phyloP scores from a whole-genome alignment of 192 early-diverging fungal species.

The Kappamyces sp. region DNA sequence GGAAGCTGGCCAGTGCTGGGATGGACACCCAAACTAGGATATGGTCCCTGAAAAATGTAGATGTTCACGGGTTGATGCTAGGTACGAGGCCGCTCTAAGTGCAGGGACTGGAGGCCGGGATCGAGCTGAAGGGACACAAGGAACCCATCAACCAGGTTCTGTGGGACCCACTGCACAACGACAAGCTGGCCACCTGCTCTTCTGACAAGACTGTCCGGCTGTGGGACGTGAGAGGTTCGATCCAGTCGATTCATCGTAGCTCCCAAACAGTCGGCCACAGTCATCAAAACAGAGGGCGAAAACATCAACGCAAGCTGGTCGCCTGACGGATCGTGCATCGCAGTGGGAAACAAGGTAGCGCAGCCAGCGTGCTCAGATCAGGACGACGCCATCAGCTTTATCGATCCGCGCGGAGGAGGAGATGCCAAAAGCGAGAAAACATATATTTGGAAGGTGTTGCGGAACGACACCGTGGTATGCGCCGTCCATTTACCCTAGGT shows the following conservation, averaged over 20 bases:
- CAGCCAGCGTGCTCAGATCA: slow-evolving; percentile 16
- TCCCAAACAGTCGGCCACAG: slow-evolving; percentile 41
- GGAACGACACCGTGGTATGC: slow-evolving; percentile 46
- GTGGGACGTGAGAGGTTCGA: slow-evolving; percentile 70
- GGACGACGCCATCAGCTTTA: slow-evolving; percentile 71
- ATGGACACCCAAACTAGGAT: slow-evolving; percentile 13
- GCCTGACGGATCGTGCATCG: slow-evolving; percentile 67
- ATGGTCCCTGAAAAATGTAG: slow-evolving; percentile 6
- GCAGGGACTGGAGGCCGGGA: slow-evolving; percentile 49
- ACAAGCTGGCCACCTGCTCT: slow-evolving; percentile 67
- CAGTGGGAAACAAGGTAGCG: slow-evolving; percentile 73
- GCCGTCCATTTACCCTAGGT: slow-evolving; percentile 31
- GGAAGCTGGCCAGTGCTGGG: slow-evolving; percentile 14
- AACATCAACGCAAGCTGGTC: slow-evolving; percentile 85
- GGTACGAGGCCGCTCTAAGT: not conserved
- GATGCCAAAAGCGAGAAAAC: slow-evolving; percentile 27
- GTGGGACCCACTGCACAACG: slow-evolving; percentile 71
- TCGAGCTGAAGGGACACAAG: slow-evolving; percentile 66
- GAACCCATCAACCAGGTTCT: slow-evolving; percentile 73
- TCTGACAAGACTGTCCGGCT: slow-evolving; percentile 71
- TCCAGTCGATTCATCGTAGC: slow-evolving; percentile 24
- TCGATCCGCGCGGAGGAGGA: slow-evolving; percentile 54
- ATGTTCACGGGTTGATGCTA: not conserved
- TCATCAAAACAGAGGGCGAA: slow-evolving; percentile 64
- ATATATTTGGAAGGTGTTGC: slow-evolving; percentile 40